phyloP scores from a whole-genome alignment of 495 filamentous ascomycete species.

The Trichocladium antarcticum region DNA sequence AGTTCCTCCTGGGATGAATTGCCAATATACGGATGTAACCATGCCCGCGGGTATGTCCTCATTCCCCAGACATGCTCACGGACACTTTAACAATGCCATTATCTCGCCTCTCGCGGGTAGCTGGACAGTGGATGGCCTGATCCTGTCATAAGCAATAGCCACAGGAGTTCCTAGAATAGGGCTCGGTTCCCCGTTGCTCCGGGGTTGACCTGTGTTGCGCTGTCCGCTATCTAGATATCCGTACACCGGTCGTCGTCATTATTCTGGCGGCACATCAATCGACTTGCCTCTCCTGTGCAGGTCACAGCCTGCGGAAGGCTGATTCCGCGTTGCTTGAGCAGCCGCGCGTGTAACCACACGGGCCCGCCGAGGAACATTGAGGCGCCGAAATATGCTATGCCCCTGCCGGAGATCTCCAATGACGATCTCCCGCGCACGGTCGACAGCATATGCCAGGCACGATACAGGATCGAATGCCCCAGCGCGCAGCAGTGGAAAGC shows the following conservation, averaged over 20 bases:
- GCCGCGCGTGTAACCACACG: not conserved
- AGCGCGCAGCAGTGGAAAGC: not conserved
- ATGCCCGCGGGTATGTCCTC: not conserved
- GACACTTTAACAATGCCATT: not conserved
- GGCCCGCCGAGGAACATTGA: conserved; percentile 1
- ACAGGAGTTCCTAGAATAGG: not conserved
- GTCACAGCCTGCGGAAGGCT: not conserved
- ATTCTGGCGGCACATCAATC: not conserved
- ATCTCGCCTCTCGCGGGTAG: not conserved
- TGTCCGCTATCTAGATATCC: not conserved
- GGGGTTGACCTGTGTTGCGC: not conserved
- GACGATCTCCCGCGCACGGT: conserved; percentile 2
- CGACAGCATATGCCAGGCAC: not conserved
- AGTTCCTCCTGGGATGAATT: not conserved
- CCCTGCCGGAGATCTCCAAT: conserved; percentile 1
- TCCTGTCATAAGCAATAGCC: not conserved
- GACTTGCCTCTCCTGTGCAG: not conserved
- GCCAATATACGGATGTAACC: conserved; percentile 4
- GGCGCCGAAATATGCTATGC: not conserved
- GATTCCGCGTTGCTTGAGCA: not conserved
- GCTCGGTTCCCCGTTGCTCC: not conserved
- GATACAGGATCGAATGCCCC: not conserved
- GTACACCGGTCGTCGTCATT: not conserved
- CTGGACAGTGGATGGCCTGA: not conserved
- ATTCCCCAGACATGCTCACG: not conserved